Evolutionary conservation across 2,329 filamentous ascomycete species (phyloP).

Genomic region (Trichoderma sp.): DNA sequence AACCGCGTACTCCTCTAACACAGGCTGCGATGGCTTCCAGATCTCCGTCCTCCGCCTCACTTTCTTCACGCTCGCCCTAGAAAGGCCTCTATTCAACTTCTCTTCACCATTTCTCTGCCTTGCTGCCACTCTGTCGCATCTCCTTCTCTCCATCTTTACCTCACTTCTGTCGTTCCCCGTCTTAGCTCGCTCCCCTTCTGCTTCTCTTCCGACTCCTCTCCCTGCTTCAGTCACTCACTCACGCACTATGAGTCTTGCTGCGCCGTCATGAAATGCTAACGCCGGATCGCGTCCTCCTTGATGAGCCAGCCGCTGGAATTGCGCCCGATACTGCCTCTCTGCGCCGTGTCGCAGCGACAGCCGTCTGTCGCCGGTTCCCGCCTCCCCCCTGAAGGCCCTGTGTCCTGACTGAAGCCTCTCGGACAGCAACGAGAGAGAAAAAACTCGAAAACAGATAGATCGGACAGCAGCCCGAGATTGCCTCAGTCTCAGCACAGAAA

Average conservation of each 20-base stretch:
- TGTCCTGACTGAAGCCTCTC: not conserved
- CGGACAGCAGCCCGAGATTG: not conserved
- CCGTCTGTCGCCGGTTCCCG: not conserved
- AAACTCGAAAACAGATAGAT: too few species aligned
- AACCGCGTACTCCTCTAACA: constrained; percentile 22
- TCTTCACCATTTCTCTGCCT: not conserved
- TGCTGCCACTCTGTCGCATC: not conserved
- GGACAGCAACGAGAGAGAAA: not conserved
- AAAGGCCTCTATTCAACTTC: constrained; percentile 13
- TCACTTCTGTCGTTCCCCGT: not conserved
- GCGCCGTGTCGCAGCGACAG: not conserved
- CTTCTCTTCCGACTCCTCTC: not conserved
- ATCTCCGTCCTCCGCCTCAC: constrained; percentile 4
- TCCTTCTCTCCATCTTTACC: not conserved
- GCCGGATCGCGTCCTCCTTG: constrained; percentile 16
- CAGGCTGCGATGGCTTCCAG: constrained; percentile 17
- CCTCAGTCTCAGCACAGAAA: constrained; percentile 18
- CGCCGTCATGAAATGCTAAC: not conserved
- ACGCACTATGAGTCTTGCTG: not conserved
- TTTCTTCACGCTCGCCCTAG: constrained; percentile 10
- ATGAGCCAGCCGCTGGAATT: constrained; percentile 16
- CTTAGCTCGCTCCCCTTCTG: not conserved
- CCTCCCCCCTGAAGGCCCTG: not conserved
- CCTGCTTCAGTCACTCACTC: not conserved
- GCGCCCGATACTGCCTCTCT: constrained; percentile 2